Conservation (phyloP, 805 yeast genomes). For the Metschnikowia hibisci region DNA sequence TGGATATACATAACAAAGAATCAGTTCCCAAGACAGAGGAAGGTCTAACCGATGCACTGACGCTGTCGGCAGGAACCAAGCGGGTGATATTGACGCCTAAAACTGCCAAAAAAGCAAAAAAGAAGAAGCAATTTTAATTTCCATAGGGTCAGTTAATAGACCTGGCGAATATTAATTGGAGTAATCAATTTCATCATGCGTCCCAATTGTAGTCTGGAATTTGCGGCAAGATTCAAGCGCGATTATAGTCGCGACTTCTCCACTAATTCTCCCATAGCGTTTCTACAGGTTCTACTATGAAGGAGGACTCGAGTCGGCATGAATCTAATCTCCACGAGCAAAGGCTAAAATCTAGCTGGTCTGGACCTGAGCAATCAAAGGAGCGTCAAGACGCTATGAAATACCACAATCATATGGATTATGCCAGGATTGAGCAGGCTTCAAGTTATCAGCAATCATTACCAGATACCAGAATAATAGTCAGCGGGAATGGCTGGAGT, state of each 20-base stretch:
- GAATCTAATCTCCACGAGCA: background rate
- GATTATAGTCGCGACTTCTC: background rate
- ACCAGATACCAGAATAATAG: background rate
- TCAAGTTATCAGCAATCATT: background rate
- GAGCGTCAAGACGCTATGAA: background rate
- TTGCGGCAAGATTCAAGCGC: background rate
- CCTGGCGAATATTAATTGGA: constrained; percentile 7
- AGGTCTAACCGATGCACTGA: background rate
- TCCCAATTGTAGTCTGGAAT: background rate
- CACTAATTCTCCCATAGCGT: background rate
- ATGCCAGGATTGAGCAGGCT: background rate
- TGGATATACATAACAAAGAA: background rate
- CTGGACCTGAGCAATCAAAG: background rate
- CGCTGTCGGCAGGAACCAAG: background rate
- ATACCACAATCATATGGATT: background rate
- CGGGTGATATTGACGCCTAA: constrained; percentile 5
- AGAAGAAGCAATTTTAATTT: background rate
- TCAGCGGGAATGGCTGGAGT: constrained; percentile 44
- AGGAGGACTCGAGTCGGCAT: background rate
- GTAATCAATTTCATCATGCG: background rate
- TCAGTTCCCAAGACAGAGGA: background rate
- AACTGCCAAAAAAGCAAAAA: constrained; percentile 3
- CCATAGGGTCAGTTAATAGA: constrained; percentile 2
- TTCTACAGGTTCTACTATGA: background rate
- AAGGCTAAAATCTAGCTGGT: background rate